These are phyloP conservation scores for Rhodocollybia butyracea DNA, from an alignment of 768 basidiomycete species.

Conservation along the genomic window DNA sequence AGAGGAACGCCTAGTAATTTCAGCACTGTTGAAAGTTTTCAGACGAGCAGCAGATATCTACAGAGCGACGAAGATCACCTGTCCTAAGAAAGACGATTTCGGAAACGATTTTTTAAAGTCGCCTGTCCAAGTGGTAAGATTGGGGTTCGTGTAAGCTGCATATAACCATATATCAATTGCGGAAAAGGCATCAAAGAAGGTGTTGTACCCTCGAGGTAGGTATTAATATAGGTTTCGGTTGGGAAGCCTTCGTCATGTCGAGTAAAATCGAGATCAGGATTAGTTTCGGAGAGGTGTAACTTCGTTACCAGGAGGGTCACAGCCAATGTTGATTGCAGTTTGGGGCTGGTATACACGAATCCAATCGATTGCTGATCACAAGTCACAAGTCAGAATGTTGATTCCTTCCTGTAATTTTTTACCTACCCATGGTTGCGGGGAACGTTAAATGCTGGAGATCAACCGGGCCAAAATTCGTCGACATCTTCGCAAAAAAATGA, in stretches of 20 bases:
- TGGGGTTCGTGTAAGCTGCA: slow-evolving; percentile 80
- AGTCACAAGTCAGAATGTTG: too few relatives aligned
- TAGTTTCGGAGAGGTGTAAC: too few relatives aligned
- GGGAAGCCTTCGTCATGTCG: slow-evolving; percentile 67
- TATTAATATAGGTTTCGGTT: slow-evolving; percentile 76
- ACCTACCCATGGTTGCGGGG: slow-evolving; percentile 48
- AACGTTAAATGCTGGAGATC: slow-evolving; percentile 71
- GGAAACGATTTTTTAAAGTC: slow-evolving; percentile 68
- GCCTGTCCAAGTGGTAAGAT: slow-evolving; percentile 71
- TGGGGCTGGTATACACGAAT: slow-evolving; percentile 87
- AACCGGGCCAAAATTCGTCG: slow-evolving; percentile 69
- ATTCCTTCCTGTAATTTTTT: too few relatives aligned
- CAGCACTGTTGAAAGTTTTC: neutral
- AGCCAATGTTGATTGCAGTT: slow-evolving; percentile 72
- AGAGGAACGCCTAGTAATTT: neutral
- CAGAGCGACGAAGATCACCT: slow-evolving; percentile 35
- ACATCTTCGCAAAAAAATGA: too few relatives aligned
- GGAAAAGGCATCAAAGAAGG: neutral
- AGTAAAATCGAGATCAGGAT: too few relatives aligned
- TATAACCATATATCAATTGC: slow-evolving; percentile 30
- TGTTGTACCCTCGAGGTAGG: too few relatives aligned
- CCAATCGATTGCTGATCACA: slow-evolving; percentile 83
- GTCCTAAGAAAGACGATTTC: slow-evolving; percentile 57
- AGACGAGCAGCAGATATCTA: neutral
- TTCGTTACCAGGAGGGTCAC: too few relatives aligned